Percentiles rank a stretch among this genome's conserved stretches.
Evolutionary conservation across 2,329 filamentous ascomycete genomes (phyloP).

Genomic region (Thielaviopsis ethacetica): DNA sequence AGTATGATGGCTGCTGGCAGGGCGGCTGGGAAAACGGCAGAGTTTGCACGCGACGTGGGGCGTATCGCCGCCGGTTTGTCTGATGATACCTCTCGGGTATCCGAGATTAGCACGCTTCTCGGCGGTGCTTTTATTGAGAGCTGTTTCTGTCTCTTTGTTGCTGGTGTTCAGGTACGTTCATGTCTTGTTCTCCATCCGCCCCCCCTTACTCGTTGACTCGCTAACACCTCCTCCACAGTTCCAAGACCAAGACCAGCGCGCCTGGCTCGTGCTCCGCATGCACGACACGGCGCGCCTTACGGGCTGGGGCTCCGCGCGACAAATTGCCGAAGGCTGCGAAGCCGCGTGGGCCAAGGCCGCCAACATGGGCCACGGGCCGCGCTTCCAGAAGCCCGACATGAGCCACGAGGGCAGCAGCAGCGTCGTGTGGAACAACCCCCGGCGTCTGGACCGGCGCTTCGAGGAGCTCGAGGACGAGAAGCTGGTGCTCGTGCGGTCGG

Average conservation of each 20-base stretch:
- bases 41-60: slow-evolving; percentile 59
- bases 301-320: slow-evolving; percentile 70
- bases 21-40: slow-evolving; percentile 53
- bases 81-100: slow-evolving; percentile 33
- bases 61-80: slow-evolving; percentile 61
- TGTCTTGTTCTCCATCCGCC: background rate
- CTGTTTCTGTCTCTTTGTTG: slow-evolving; percentile 71
- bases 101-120: slow-evolving; percentile 56
- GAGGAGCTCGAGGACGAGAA: slow-evolving; percentile 27
- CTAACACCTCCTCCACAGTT: slow-evolving; percentile 33
- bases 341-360: slow-evolving; percentile 65
- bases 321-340: slow-evolving; percentile 75
- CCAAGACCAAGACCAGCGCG: slow-evolving; percentile 52
- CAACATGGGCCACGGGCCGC: slow-evolving; percentile 57
- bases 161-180: slow-evolving; percentile 52
- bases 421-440: slow-evolving; percentile 30
- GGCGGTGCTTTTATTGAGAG: slow-evolving; percentile 72
- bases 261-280: slow-evolving; percentile 61
- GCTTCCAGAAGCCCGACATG: slow-evolving; percentile 37
- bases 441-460: slow-evolving; percentile 35
- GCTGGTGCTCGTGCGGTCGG: slow-evolving; percentile 44
- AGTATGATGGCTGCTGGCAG: slow-evolving; percentile 76
- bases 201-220: slow-evolving; percentile 11
- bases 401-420: slow-evolving; percentile 14
- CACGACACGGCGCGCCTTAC: slow-evolving; percentile 63